phyloP scores from a whole-genome alignment of 345 rosid species.

The Citrus unshiu region DNA sequence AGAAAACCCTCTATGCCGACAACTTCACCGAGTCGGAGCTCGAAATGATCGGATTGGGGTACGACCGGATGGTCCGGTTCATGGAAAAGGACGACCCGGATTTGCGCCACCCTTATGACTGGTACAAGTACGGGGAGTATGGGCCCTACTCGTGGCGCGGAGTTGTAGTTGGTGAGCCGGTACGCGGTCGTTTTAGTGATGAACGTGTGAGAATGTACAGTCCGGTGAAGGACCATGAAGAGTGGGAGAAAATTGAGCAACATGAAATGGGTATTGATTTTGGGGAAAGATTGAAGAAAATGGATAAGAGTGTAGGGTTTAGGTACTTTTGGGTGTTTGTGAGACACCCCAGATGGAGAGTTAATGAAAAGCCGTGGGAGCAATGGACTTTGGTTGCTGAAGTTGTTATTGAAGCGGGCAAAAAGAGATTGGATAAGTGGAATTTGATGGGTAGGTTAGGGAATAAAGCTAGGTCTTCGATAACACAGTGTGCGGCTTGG shows the following conservation, averaged over 20 bases:
- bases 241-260: slow-evolving; percentile 85
- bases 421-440: slow-evolving; percentile 91
- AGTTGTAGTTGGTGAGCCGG: slow-evolving; percentile 84
- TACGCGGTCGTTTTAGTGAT: slow-evolving; percentile 74
- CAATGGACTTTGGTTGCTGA: slow-evolving; percentile 96
- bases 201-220: slow-evolving; percentile 68
- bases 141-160: slow-evolving; percentile 98
- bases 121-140: slow-evolving; percentile 92
- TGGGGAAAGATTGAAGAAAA: slow-evolving; percentile 46
- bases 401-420: slow-evolving; percentile 67
- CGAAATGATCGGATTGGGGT: slow-evolving; percentile 76
- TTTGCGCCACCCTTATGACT: slow-evolving; percentile 76
- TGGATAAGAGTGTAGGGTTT: slow-evolving; percentile 71
- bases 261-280: slow-evolving; percentile 79
- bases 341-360: slow-evolving; percentile 87
- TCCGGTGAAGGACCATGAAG: slow-evolving; percentile 68
- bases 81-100: slow-evolving; percentile 91
- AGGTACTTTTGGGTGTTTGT: slow-evolving; percentile 87
- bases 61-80: slow-evolving; percentile 86
- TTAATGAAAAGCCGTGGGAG: slow-evolving; percentile 78
- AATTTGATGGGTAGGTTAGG: slow-evolving; percentile 89
- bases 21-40: slow-evolving; percentile 83
- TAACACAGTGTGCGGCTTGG: slow-evolving; percentile 87
- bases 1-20: slow-evolving; percentile 47
- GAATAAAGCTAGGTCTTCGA: slow-evolving; percentile 60